Evolutionary conservation across 2,329 filamentous ascomycete species (phyloP), one percentile per base, ranked within the genome.

Genomic region (Plectosphaerella plurivora): DNA sequence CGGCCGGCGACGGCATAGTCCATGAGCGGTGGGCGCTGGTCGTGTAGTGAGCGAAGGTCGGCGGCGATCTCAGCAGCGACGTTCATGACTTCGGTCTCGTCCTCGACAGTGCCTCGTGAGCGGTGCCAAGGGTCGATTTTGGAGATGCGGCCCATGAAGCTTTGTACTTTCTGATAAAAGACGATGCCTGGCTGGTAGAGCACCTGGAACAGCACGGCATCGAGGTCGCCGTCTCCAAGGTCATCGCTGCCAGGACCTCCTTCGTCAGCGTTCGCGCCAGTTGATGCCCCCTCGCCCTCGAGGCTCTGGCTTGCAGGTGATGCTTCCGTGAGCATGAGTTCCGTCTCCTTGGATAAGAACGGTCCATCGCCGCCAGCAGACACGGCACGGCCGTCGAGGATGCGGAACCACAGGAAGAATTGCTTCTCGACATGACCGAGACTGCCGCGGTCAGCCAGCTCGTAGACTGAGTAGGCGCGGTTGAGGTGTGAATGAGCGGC

Each of bases 81-180:
- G 33, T 73, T 73, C 77, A 82, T 82, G 2, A 82, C 78, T 52
- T 83, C 78, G 2, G 75, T 81, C 64, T 82, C 78, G 58, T 82
- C 79, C 48, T 80, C 73, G 10, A 82, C 79, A 0, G 78, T 82
- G 5, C 78, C 78, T 8, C 79, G 72, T 22, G 72, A 73, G 11
- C 79, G 73, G 60, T 82, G 78, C 76, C 77, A 82, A 1, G 73
- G 78, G 51, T 82, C 78, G 50, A 82, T 81, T 51, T 75, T 73
- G 7, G 78, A 77, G 47, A 82, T 81, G 5, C 77, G 71, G 2
- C 79, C 79, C 67, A 81, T 80, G 59, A 82, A 81, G 35, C 74
- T 77, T 59, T 80, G 79, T 0, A 82, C 76, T 54, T 81, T 78
- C 51, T 82, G 78, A 56, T 79, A 83, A 61, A 83, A 83, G 3